phyloP scores from a whole-genome alignment of 305 asterid genomes.

The Andrographis paniculata region DNA sequence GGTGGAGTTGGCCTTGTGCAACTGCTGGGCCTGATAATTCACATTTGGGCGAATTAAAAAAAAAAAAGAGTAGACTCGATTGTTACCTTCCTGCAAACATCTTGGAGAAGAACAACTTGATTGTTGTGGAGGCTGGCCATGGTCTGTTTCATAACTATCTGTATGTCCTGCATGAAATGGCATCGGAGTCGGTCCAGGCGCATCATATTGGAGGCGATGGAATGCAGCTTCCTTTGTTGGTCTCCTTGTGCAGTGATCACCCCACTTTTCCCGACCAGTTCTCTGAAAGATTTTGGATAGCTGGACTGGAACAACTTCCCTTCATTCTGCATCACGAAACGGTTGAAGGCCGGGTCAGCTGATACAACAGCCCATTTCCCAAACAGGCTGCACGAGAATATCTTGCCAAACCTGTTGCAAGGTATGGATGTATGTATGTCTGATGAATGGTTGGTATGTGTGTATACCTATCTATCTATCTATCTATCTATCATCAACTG shows the following conservation, averaged over 20 bases:
- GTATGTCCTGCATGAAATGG: slow-evolving; percentile 73
- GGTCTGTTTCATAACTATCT: slow-evolving; percentile 38
- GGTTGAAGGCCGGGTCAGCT: slow-evolving; percentile 73
- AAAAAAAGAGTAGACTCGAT: not conserved
- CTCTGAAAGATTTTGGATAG: slow-evolving; percentile 84
- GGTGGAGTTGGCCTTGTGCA: too few relatives aligned
- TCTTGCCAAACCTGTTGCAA: slow-evolving; percentile 78
- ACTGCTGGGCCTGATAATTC: too few relatives aligned
- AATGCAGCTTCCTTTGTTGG: slow-evolving; percentile 70
- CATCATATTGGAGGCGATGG: slow-evolving; percentile 89
- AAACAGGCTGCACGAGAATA: slow-evolving; percentile 69
- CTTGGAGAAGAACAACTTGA: slow-evolving; percentile 65
- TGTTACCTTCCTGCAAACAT: slow-evolving; percentile 71
- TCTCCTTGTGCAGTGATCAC: slow-evolving; percentile 79
- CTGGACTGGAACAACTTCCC: slow-evolving; percentile 72
- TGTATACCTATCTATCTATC: too few relatives aligned
- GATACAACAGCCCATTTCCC: slow-evolving; percentile 84
- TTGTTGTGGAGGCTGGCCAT: slow-evolving; percentile 30
- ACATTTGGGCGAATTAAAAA: too few relatives aligned
- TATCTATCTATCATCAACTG: too few relatives aligned
- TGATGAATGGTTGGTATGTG: too few relatives aligned
- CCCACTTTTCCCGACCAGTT: slow-evolving; percentile 78
- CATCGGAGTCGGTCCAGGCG: slow-evolving; percentile 59
- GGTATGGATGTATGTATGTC: too few relatives aligned
- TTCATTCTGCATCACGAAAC: slow-evolving; percentile 81